These are phyloP conservation scores for Magnaporthiopsis poae DNA, from an alignment of 2,329 filamentous ascomycete species.

Conservation along the genomic window DNA sequence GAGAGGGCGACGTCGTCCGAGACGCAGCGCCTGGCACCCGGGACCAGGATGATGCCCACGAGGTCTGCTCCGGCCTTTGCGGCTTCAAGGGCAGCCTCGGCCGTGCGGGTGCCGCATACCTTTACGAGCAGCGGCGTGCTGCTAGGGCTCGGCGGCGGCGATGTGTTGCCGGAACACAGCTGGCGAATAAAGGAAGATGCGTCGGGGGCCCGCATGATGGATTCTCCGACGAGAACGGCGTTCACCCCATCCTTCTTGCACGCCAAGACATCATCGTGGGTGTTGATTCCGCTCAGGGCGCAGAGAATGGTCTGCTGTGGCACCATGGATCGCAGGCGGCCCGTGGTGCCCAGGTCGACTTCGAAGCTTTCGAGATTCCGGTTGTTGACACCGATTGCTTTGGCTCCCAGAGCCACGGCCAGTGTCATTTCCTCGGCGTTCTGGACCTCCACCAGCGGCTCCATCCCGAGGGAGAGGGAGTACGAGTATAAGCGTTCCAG, in stretches of 20 bases:
- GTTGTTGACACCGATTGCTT: conserved; percentile 96
- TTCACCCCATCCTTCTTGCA: conserved; percentile 85
- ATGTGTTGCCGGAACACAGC: conserved; percentile 56
- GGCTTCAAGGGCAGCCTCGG: conserved; percentile 69
- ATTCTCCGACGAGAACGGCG: conserved; percentile 87
- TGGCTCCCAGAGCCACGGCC: conserved; percentile 74
- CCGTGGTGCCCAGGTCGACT: conserved; percentile 87
- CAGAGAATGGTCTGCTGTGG: conserved; percentile 79
- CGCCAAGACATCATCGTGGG: conserved; percentile 74
- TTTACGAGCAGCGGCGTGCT: conserved; percentile 61
- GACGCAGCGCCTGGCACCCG: conserved; percentile 70
- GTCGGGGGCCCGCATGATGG: conserved; percentile 83
- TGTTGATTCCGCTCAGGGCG: conserved; percentile 87
- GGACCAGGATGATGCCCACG: conserved; percentile 84
- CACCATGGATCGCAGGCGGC: conserved; percentile 76
- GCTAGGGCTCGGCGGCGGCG: conserved; percentile 17
- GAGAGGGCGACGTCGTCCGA: conserved; percentile 65
- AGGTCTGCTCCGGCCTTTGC: conserved; percentile 82
- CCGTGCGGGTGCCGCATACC: conserved; percentile 82
- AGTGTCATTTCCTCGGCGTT: conserved; percentile 85
- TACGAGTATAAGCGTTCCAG: conserved; percentile 77
- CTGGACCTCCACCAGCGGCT: conserved; percentile 93
- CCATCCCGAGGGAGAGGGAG: conserved; percentile 85
- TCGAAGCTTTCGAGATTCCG: conserved; percentile 93
- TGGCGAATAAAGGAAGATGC: conserved; percentile 74